These are phyloP conservation scores for Mucor lusitanicus DNA, from an alignment of 371 early-diverging fungal species.

Conservation along the genomic window DNA sequence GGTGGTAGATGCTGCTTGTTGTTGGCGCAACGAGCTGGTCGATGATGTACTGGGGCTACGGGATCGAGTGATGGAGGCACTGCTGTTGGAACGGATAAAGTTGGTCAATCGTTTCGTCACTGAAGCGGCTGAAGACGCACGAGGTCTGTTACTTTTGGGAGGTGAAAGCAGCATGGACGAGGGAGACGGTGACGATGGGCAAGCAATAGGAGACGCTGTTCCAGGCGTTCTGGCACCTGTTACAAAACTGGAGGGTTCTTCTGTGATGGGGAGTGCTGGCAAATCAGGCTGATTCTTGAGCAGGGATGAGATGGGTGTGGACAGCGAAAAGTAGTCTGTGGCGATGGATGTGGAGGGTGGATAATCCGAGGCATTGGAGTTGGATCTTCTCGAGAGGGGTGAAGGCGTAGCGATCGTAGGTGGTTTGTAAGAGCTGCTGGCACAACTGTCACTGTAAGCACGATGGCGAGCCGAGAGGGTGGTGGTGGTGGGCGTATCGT, in stretches of 20 bases:
- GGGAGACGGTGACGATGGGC: not conserved
- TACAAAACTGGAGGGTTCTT: not conserved
- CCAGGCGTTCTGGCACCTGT: not conserved
- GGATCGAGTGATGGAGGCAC: not conserved
- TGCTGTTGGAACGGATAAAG: slow-evolving; percentile 23
- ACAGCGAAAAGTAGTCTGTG: slow-evolving; percentile 4
- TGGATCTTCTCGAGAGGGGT: not conserved
- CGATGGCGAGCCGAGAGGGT: slow-evolving; percentile 17
- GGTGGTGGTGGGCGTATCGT: not conserved
- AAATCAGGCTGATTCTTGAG: slow-evolving; percentile 23
- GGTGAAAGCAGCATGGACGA: not conserved
- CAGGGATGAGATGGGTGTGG: slow-evolving; percentile 16
- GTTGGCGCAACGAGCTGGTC: not conserved
- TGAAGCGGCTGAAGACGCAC: slow-evolving; percentile 26
- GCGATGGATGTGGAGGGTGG: not conserved
- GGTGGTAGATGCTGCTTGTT: not conserved
- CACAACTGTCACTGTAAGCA: slow-evolving; percentile 22
- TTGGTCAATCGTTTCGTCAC: slow-evolving; percentile 26
- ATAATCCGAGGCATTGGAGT: not conserved
- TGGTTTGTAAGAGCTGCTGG: not conserved
- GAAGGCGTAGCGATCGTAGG: slow-evolving; percentile 1
- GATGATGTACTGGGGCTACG: slow-evolving; percentile 17
- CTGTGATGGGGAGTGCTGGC: slow-evolving; percentile 19
- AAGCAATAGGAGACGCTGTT: no score
- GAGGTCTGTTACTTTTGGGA: slow-evolving; percentile 12